A percentile compares a stretch with the other conserved stretches of the same genome.
Evolutionary conservation across 768 basidiomycete species (phyloP).

Genomic region (Harrya chromipes): DNA sequence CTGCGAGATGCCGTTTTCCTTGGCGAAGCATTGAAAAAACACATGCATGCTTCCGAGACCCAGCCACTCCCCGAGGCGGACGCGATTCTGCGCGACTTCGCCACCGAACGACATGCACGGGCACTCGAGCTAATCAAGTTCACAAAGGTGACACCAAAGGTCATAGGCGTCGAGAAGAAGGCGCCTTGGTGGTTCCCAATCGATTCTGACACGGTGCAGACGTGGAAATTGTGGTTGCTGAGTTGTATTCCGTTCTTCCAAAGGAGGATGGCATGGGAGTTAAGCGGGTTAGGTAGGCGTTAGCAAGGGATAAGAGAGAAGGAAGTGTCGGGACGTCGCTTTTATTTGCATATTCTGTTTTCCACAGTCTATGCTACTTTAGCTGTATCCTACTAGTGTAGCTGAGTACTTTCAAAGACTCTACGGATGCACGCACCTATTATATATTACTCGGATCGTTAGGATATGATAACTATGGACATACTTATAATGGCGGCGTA

Average conservation of each 20-base stretch:
- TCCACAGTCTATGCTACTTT: too few species aligned
- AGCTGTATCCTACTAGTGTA: too few species aligned
- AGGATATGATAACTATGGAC: too few species aligned
- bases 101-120: slow-evolving; percentile 33
- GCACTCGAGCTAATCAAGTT: slow-evolving; percentile 42
- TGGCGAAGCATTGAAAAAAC: slow-evolving; percentile 39
- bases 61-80: slow-evolving; percentile 24
- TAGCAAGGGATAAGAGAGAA: too few species aligned
- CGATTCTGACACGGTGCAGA: slow-evolving; percentile 24
- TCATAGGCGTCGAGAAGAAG: slow-evolving; percentile 18
- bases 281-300: slow-evolving; percentile 26
- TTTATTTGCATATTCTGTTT: too few species aligned
- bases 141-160: slow-evolving; percentile 34
- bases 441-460: too few species aligned
- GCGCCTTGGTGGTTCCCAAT: slow-evolving; percentile 28
- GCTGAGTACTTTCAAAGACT: too few species aligned
- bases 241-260: slow-evolving; percentile 20
- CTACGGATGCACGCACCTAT: too few species aligned
- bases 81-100: slow-evolving; percentile 36
- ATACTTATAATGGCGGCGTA: too few species aligned
- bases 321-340: too few species aligned
- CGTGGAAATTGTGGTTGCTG: slow-evolving; percentile 24
- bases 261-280: slow-evolving; percentile 21
- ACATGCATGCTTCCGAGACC: slow-evolving; percentile 24
- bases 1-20: slow-evolving; percentile 50